Base-by-base conservation (phyloP, 2,329 filamentous ascomycete species). In the Colletotrichum melonis region DNA sequence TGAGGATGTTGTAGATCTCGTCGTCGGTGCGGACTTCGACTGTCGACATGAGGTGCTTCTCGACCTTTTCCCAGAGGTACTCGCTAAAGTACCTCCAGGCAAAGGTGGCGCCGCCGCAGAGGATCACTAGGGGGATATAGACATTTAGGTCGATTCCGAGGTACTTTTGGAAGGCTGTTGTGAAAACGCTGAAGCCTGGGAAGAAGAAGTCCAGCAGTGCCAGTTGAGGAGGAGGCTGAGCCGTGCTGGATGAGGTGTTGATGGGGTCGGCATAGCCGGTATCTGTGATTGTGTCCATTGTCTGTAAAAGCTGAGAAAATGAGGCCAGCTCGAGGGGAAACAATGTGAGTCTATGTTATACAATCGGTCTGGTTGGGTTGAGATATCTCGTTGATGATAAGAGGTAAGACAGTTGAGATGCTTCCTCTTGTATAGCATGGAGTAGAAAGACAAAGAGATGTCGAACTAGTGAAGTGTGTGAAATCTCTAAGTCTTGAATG, bases 1-100 rank as follows among this genome's bases (percentile, higher is more conserved):
- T 93, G 54, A 94, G 78, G 77, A 93, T 92, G 78, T 92, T 92
- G 83, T 93, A 94, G 69, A 93, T 89, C 79, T 94, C 92, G 76
- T 94, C 92, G 70, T 94, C 91, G 32, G 89, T 87, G 57, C 91
- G 88, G 52, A 94, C 89, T 76, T 92, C 89, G 22, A 92, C 91
- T 1, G 88, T 89, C 3, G 90, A 92, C 85, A 93, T 91, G 76
- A 92, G 87, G 76, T 92, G 84, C 6, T 82, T 77, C 55, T 88
- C 84, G 35, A 91, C 75, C 52, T 87, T 80, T 1, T 80, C 79
- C 83, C 85, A 88, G 14, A 89, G 70, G 76, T 86, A 87, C 2
- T 83, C 80, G 66, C 82, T 86, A 57, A 88, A 78, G 76, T 92
- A 92, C 74, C 85, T 85, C 83, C 88, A 88, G 11, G 83, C 83